phyloP scores from a whole-genome alignment of 441 rosid species.

The Omphalea diandra region DNA sequence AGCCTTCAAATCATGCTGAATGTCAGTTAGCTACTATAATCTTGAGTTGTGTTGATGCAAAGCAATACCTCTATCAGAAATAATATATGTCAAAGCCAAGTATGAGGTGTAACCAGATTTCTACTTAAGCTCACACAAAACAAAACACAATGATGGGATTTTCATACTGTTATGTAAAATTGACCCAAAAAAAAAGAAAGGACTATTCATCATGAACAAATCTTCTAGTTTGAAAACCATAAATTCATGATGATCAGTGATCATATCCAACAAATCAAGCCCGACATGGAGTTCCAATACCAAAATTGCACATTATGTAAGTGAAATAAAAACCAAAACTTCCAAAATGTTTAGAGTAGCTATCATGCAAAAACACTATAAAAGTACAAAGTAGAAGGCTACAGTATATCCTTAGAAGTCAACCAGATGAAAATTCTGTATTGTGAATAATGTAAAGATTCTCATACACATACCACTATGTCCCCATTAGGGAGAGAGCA shows the following conservation, averaged over 20 bases:
- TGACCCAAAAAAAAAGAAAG: conserved; percentile 1
- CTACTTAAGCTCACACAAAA: not conserved
- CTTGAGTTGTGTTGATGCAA: not conserved
- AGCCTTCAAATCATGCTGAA: too few species aligned
- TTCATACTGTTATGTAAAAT: not conserved
- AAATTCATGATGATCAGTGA: not conserved
- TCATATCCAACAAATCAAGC: conserved; percentile 14
- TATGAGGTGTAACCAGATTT: not conserved
- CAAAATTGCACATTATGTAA: not conserved
- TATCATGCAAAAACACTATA: conserved; percentile 1
- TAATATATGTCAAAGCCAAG: not conserved
- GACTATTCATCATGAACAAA: not conserved
- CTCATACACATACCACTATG: conserved; percentile 74
- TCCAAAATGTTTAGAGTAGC: not conserved
- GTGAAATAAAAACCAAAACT: conserved; percentile 7
- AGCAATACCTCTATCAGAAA: not conserved
- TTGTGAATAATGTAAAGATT: conserved; percentile 24
- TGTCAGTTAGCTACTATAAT: too few species aligned
- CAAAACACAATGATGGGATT: not conserved
- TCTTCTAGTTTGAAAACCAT: not conserved
- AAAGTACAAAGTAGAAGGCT: not conserved
- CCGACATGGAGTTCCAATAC: conserved; percentile 6
- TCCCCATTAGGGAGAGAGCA: conserved; percentile 88
- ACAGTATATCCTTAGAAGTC: conserved; percentile 3
- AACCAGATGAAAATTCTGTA: conserved; percentile 1